Evolutionary conservation across 257 asterid species (phyloP).

Genomic region (Gardenia jasminoides): DNA sequence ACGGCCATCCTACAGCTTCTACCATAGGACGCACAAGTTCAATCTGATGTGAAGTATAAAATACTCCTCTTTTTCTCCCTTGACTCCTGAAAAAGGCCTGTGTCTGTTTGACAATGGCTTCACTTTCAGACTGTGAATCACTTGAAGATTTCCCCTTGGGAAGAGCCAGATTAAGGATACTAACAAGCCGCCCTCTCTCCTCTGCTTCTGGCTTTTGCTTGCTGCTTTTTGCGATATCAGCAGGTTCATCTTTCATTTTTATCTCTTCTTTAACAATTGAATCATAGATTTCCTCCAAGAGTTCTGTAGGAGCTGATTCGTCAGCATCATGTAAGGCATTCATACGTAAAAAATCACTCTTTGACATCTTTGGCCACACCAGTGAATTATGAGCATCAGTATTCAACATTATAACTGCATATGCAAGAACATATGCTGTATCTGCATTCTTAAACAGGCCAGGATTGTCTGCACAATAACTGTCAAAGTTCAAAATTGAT

Average conservation of each 20-base stretch:
- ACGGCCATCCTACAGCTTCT: conserved; percentile 98
- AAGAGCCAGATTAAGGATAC: conserved; percentile 90
- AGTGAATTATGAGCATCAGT: conserved; percentile 99
- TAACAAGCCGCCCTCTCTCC: conserved; percentile 77
- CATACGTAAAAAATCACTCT: conserved; percentile 86
- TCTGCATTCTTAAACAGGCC: conserved; percentile 96
- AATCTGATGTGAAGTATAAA: conserved; percentile 80
- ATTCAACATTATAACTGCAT: conserved; percentile 98
- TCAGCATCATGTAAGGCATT: conserved; percentile 77
- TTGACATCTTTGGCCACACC: conserved; percentile 99
- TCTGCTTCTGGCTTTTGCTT: conserved; percentile 78
- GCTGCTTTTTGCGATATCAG: conserved; percentile 52
- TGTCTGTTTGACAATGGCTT: conserved; percentile 78
- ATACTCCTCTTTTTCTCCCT: conserved; percentile 84
- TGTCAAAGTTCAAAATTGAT: conserved; percentile 38
- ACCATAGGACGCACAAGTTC: conserved; percentile 95
- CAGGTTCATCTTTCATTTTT: conserved; percentile 88
- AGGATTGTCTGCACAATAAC: conserved; percentile 95
- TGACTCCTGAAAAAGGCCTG: conserved; percentile 77
- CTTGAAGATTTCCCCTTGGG: conserved; percentile 69
- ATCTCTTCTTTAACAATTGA: conserved; percentile 93
- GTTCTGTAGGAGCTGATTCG: conserved; percentile 91
- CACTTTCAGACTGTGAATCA: conserved; percentile 84
- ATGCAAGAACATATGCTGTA: conserved; percentile 96
- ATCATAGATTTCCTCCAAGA: conserved; percentile 93